These are phyloP conservation scores for Lasiodiplodia gonubiensis DNA, from an alignment of 2,329 filamentous ascomycete genomes.

Conservation along the genomic window DNA sequence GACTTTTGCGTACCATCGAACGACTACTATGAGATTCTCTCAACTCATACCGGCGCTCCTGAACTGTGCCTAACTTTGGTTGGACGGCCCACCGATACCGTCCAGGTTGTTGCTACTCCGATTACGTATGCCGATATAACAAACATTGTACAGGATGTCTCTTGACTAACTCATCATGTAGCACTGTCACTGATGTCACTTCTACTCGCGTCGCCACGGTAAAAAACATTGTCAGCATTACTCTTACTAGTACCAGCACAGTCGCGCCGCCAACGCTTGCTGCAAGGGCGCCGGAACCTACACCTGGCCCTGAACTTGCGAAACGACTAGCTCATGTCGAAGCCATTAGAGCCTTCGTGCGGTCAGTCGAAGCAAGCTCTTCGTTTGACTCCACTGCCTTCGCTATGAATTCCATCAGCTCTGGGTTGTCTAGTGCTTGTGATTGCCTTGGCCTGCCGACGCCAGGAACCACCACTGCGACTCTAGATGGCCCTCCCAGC, in stretches of 20 bases:
- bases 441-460: slow-evolving; percentile 41
- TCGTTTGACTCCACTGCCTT: slow-evolving; percentile 29
- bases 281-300: slow-evolving; percentile 2
- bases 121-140: slow-evolving; percentile 34
- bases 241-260: slow-evolving; percentile 35
- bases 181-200: slow-evolving; percentile 34
- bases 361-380: slow-evolving; percentile 12
- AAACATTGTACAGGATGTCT: neutral
- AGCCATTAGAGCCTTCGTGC: slow-evolving; percentile 36
- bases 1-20: slow-evolving; percentile 22
- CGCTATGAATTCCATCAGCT: slow-evolving; percentile 33
- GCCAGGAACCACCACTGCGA: slow-evolving; percentile 37
- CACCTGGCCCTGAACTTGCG: slow-evolving; percentile 32
- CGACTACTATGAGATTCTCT: slow-evolving; percentile 28
- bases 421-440: slow-evolving; percentile 40
- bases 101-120: slow-evolving; percentile 34
- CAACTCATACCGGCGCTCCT: neutral
- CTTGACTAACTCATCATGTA: slow-evolving; percentile 30
- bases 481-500: slow-evolving; percentile 35
- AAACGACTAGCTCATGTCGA: slow-evolving; percentile 32
- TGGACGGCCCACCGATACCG: slow-evolving; percentile 36
- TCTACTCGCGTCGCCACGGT: slow-evolving; percentile 33
- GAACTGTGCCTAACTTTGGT: slow-evolving; percentile 31
- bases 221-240: slow-evolving; percentile 35
- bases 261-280: slow-evolving; percentile 30